Percentiles rank a stretch among this genome's conserved stretches.
Evolutionary conservation across 495 filamentous ascomycete genomes (phyloP).

Genomic region (Rhypophila decipiens): DNA sequence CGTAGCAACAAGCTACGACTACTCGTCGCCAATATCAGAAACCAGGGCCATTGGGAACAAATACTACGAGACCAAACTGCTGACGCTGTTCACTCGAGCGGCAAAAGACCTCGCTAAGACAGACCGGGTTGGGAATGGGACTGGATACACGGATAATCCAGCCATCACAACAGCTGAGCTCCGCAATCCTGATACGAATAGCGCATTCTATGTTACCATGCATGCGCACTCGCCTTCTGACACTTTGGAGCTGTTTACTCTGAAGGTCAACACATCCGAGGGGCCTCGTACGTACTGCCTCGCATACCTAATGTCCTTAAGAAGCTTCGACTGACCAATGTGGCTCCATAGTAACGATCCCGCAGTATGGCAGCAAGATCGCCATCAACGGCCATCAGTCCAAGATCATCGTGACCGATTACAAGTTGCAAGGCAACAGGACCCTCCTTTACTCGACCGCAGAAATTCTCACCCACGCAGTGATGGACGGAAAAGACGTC

Average conservation of each 20-base stretch:
- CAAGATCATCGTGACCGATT: constrained; percentile 57
- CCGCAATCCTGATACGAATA: constrained; percentile 49
- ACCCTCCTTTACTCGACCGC: constrained; percentile 55
- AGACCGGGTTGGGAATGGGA: constrained; percentile 34
- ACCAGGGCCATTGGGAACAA: constrained; percentile 51
- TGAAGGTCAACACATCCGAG: constrained; percentile 48
- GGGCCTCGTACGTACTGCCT: constrained; percentile 37
- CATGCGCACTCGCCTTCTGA: constrained; percentile 43
- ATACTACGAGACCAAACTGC: constrained; percentile 54
- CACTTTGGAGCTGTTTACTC: constrained; percentile 39
- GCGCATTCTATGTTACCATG: constrained; percentile 50
- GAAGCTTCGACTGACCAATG: not conserved
- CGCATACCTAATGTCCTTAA: not conserved
- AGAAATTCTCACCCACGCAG: constrained; percentile 48
- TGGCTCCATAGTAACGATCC: constrained; percentile 7
- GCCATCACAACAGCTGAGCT: constrained; percentile 44
- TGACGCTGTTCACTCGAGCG: constrained; percentile 48
- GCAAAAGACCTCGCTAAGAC: constrained; percentile 41
- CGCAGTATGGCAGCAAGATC: constrained; percentile 31
- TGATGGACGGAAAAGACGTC: constrained; percentile 41
- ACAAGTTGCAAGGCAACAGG: constrained; percentile 37
- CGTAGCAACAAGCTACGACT: constrained; percentile 50
- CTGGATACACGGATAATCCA: constrained; percentile 37
- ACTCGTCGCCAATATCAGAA: constrained; percentile 54
- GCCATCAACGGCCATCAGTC: constrained; percentile 52